Conservation (phyloP, 2,329 filamentous ascomycete genomes). For the Phyllosticta citriasiana region DNA sequence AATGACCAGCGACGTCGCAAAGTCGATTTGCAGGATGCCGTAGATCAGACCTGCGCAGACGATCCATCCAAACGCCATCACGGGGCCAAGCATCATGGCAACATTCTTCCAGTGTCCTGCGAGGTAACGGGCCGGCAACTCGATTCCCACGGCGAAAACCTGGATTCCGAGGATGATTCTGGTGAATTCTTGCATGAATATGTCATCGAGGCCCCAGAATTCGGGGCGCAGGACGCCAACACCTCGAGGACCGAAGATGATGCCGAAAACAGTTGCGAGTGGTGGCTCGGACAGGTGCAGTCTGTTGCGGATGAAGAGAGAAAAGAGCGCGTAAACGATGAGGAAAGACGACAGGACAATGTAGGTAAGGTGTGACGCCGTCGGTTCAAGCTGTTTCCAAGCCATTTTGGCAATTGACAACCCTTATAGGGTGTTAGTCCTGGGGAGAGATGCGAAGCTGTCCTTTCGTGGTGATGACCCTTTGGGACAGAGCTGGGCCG, state of each 20-base stretch:
- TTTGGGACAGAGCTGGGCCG: background rate
- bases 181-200: constrained; percentile 32
- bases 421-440: background rate
- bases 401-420: constrained; percentile 16
- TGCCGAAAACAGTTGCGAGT: constrained; percentile 36
- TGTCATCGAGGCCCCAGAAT: constrained; percentile 34
- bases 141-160: constrained; percentile 28
- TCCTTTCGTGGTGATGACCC: background rate
- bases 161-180: constrained; percentile 38
- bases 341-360: constrained; percentile 36
- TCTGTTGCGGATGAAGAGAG: constrained; percentile 36
- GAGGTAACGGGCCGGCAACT: constrained; percentile 37
- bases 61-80: constrained; percentile 42
- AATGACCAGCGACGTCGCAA: constrained; percentile 40
- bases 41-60: constrained; percentile 38
- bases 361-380: constrained; percentile 37
- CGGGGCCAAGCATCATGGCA: constrained; percentile 39
- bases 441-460: background rate
- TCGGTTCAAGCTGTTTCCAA: constrained; percentile 38
- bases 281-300: constrained; percentile 41
- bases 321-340: constrained; percentile 37
- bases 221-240: constrained; percentile 31
- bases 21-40: constrained; percentile 36
- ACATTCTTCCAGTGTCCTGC: constrained; percentile 43
- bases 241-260: constrained; percentile 33